These are phyloP conservation scores for Capsella rubella DNA, from an alignment of 441 rosid species.

Conservation along the genomic window DNA sequence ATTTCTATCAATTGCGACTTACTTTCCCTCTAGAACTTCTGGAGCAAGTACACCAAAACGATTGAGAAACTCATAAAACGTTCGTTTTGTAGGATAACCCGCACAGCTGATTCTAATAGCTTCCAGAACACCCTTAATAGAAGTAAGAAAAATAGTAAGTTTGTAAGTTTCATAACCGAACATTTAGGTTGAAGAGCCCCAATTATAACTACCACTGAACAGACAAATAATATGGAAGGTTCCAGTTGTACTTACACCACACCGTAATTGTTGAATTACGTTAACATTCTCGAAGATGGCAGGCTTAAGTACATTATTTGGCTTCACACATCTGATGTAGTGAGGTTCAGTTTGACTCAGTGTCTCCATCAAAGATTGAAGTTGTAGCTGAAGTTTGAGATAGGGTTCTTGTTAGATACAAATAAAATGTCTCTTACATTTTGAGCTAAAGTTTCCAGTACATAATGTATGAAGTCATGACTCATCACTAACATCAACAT, in stretches of 20 bases:
- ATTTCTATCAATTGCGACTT: constrained; percentile 48
- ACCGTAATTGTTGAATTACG: constrained; percentile 96
- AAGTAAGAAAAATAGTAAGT: constrained; percentile 31
- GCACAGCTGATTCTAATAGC: constrained; percentile 99
- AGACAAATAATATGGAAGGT: constrained; percentile 34
- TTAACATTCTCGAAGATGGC: constrained; percentile 94
- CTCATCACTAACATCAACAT: constrained; percentile 27
- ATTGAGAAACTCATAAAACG: constrained; percentile 96
- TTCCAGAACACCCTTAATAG: constrained; percentile 95
- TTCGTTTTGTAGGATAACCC: constrained; percentile 98
- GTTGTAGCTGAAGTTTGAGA: constrained; percentile 82
- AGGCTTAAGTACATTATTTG: constrained; percentile 97
- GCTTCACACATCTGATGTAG: constrained; percentile 99
- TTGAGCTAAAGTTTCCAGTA: constrained; percentile 27
- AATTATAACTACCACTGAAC: constrained; percentile 12
- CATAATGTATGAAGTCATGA: constrained; percentile 26
- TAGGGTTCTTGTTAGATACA: constrained; percentile 44
- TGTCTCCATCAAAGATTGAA: constrained; percentile 99
- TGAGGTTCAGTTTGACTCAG: constrained; percentile 97
- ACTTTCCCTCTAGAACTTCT: constrained; percentile 97
- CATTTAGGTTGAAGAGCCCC: not conserved
- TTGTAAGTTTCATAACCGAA: constrained; percentile 20
- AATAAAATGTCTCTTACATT: constrained; percentile 7
- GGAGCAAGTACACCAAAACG: constrained; percentile 99
- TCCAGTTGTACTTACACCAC: constrained; percentile 87